Conservation (phyloP, 1,139 yeast genomes). For the Schizosaccharomyces versatilis region DNA sequence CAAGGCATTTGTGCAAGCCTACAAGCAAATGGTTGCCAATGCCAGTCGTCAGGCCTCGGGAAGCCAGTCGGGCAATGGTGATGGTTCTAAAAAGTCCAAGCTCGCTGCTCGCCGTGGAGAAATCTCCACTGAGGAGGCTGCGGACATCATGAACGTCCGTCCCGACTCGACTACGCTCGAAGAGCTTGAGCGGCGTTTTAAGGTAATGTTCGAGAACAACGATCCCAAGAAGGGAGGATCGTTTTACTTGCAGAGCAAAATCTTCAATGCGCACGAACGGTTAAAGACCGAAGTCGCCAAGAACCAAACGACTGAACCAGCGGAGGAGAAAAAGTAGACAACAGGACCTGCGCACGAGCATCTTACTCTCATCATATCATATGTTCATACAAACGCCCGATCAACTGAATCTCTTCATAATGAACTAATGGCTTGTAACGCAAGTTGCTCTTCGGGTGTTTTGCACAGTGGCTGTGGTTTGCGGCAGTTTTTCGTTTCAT, state of each 20-base stretch:
- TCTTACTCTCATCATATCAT: too few species aligned
- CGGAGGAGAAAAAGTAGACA: neutral
- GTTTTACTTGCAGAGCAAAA: constrained; percentile 77
- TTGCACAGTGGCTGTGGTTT: too few species aligned
- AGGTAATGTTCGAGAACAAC: constrained; percentile 67
- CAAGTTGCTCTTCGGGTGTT: too few species aligned
- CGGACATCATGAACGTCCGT: constrained; percentile 69
- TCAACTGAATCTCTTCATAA: too few species aligned
- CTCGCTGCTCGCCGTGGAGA: constrained; percentile 10
- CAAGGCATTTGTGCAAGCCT: constrained; percentile 88
- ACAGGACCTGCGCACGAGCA: neutral
- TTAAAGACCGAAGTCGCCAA: constrained; percentile 29
- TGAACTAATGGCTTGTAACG: too few species aligned
- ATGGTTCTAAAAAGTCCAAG: constrained; percentile 3
- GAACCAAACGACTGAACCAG: neutral
- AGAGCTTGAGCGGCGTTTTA: constrained; percentile 43
- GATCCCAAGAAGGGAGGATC: constrained; percentile 86
- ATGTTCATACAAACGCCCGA: too few species aligned
- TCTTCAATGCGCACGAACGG: constrained; percentile 56
- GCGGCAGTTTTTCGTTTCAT: too few species aligned
- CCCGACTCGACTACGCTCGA: constrained; percentile 29
- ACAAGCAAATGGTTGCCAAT: constrained; percentile 79
- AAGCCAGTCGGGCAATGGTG: neutral
- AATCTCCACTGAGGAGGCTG: constrained; percentile 63
- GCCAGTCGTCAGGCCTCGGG: constrained; percentile 37